A percentile compares a stretch with the other conserved stretches of the same genome.
phyloP scores from a whole-genome alignment of 208 protist species.

The Wallacemonas rigidus region DNA sequence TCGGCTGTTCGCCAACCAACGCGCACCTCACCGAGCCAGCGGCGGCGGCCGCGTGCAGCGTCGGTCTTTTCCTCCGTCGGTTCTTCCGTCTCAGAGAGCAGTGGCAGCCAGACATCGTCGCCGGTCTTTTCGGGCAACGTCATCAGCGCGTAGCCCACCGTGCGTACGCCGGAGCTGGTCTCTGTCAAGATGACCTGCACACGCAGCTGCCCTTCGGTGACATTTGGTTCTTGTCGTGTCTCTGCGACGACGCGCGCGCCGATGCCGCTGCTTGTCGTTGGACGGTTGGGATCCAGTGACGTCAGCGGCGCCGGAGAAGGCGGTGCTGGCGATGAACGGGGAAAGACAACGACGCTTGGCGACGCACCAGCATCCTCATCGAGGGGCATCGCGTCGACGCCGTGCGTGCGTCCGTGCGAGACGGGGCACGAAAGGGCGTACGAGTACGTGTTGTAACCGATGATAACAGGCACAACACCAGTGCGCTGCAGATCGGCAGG shows the following conservation, averaged over 20 bases:
- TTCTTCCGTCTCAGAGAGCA: not conserved
- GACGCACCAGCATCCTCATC: no score
- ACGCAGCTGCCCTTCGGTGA: not conserved
- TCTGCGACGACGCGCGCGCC: no score
- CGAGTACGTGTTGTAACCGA: conserved; percentile 9
- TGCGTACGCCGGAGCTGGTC: not conserved
- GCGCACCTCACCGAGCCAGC: conserved; percentile 1
- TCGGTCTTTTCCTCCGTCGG: not conserved
- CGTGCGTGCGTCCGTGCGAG: no score
- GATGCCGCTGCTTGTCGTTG: no score
- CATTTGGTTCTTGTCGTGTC: no score
- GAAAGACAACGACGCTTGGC: no score
- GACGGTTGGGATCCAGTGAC: no score
- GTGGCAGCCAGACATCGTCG: conserved; percentile 8
- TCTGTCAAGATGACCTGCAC: conserved; percentile 15
- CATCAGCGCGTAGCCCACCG: conserved; percentile 10
- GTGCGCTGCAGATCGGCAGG: not conserved
- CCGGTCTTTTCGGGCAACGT: not conserved
- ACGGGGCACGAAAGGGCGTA: not conserved
- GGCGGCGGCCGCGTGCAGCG: not conserved
- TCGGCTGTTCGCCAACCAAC: not conserved
- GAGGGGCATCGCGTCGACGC: no score
- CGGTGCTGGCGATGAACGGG: no score
- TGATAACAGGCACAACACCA: not conserved
- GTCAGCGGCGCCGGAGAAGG: no score